Conservation (phyloP, 352 stramenopile species). For the Globisporangium viniferum region DNA sequence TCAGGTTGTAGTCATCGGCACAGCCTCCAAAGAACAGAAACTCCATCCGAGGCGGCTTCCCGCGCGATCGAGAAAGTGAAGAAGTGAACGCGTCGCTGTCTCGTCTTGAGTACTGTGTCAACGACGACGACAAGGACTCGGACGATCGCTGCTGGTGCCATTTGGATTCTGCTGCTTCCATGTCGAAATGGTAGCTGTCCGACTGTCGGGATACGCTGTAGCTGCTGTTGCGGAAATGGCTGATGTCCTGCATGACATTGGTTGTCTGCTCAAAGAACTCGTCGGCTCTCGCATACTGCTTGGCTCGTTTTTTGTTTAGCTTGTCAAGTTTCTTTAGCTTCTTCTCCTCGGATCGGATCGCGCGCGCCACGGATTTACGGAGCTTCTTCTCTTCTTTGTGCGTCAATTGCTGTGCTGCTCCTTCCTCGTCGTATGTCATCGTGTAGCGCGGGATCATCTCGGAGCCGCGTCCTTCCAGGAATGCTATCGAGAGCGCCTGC, state of each 20-base stretch:
- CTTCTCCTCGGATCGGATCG: slow-evolving; percentile 30
- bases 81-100: not conserved
- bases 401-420: slow-evolving; percentile 6
- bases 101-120: not conserved
- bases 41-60: slow-evolving; percentile 30
- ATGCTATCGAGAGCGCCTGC: slow-evolving; percentile 11
- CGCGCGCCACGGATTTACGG: slow-evolving; percentile 26
- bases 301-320: slow-evolving; percentile 15
- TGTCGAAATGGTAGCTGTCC: slow-evolving; percentile 14
- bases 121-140: not conserved
- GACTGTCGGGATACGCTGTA: slow-evolving; percentile 1
- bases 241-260: not conserved
- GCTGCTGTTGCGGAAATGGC: slow-evolving; percentile 7
- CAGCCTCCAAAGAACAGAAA: slow-evolving; percentile 59
- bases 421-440: not conserved
- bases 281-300: slow-evolving; percentile 16
- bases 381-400: slow-evolving; percentile 33
- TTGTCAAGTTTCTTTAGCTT: slow-evolving; percentile 33
- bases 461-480: slow-evolving; percentile 12
- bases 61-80: not conserved
- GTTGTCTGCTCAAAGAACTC: slow-evolving; percentile 17
- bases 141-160: slow-evolving; percentile 6
- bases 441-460: slow-evolving; percentile 4
- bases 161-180: slow-evolving; percentile 6
- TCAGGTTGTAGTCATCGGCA: slow-evolving; percentile 32